Base-by-base conservation (phyloP, 148 eudicot species). In the Suaeda aralocaspica region DNA sequence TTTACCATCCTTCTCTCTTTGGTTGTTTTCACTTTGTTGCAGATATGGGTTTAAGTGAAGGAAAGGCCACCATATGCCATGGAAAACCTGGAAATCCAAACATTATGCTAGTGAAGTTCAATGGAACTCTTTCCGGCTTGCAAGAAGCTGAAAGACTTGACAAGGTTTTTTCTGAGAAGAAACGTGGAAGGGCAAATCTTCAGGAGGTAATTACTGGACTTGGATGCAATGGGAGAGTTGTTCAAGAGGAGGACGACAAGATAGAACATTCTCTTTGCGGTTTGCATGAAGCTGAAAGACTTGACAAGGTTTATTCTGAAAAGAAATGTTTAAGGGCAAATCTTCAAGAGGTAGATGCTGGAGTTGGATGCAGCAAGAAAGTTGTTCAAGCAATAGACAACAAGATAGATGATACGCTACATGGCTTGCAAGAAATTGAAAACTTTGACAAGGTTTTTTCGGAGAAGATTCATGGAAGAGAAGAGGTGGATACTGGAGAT, bases 91-190 rank as follows among this genome's bases (percentile, higher is more conserved):
- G 78, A 46, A 82, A 70, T 42, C 81, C 80, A 44, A 77, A 81
- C 34, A 69, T 74, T 22, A 70, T 78, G 75, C 64, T 82, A 73
- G 87, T 82, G 67, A 79, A 78, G 73, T 85, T 85, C 67, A 81
- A 26, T 11, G 78, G 77, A 30, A 88, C 84, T 10, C 46, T 75
- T 41, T 82, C 89, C 51, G 89, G 89, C 26, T 72, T 88, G 57
- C 80, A 70, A 80, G 87, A 83, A 70, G 89, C 87, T 62, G 83
- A 80, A 71, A 80, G 84, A 66, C 82, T 83, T 59, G 83, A 82
- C 66, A 72, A 67, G 28, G 46, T 74, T 22, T 88, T 74, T 39
- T 29, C 69, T 34, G 79, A 75, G 44, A 76, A 68, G 8, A 85
- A 84, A 51, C 83, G 44, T 21, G 87, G 92, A 55, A 85, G 87